A percentile compares a stretch with the other conserved stretches of the same genome.
These are phyloP conservation scores for Fusarium goolgardi DNA, from an alignment of 2,329 filamentous ascomycete genomes.

Conservation along the genomic window DNA sequence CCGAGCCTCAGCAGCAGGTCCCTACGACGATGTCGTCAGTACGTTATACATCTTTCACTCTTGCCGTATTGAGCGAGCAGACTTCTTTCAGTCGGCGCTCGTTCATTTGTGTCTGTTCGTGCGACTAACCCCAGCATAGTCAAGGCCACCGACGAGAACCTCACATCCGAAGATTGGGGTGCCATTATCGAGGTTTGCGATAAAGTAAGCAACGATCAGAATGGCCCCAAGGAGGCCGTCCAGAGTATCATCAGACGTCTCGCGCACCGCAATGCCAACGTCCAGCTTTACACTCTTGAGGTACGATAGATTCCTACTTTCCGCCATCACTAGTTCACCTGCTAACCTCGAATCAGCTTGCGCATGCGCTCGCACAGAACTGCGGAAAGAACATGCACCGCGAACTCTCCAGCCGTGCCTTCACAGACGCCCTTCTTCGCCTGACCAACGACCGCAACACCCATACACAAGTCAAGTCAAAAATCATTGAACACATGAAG, in stretches of 20 bases:
- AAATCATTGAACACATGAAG: conserved; percentile 96
- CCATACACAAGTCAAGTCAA: conserved; percentile 94
- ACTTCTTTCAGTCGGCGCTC: not conserved
- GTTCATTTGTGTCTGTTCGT: not conserved
- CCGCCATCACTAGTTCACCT: not conserved
- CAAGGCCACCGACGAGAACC: conserved; percentile 95
- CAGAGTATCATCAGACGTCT: conserved; percentile 91
- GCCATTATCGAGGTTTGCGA: conserved; percentile 74
- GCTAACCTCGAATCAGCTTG: conserved; percentile 67
- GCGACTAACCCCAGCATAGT: conserved; percentile 54
- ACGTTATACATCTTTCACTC: conserved; percentile 47
- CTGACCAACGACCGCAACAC: conserved; percentile 95
- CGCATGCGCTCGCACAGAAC: conserved; percentile 91
- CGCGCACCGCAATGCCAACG: conserved; percentile 93
- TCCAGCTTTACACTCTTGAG: conserved; percentile 94
- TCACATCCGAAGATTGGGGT: conserved; percentile 82
- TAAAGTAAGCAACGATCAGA: conserved; percentile 65
- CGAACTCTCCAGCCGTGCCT: conserved; percentile 89
- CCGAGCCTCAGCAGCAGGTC: conserved; percentile 66
- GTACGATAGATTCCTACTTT: conserved; percentile 55
- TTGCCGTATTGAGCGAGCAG: not conserved
- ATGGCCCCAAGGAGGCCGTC: conserved; percentile 82
- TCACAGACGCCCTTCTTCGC: conserved; percentile 92
- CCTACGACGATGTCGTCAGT: conserved; percentile 71
- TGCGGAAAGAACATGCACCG: conserved; percentile 88